Evolutionary conservation across 495 filamentous ascomycete species (phyloP).

Genomic region (Aspergillus coremiiformis): DNA sequence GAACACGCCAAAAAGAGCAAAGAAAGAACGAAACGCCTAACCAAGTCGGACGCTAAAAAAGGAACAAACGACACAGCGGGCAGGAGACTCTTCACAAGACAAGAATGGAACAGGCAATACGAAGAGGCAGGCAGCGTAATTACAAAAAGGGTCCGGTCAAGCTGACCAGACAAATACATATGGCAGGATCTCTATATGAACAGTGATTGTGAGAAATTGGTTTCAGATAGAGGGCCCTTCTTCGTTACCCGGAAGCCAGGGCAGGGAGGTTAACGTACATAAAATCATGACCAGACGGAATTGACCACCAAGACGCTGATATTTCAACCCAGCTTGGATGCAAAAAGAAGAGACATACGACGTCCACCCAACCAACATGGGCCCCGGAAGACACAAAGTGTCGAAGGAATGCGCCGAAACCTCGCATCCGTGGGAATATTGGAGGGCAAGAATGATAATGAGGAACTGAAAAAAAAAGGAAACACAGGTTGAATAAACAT

Average conservation of each 20-base stretch:
- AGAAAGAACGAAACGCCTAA: conserved; percentile 1
- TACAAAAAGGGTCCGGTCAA: conserved; percentile 29
- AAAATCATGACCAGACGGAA: conserved; percentile 60
- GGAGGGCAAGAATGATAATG: conserved; percentile 1
- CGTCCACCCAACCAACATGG: conserved; percentile 20
- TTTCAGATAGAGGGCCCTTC: conserved; percentile 46
- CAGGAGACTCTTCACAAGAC: conserved; percentile 4
- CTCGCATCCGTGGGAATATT: conserved; percentile 13
- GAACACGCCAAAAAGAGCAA: background rate
- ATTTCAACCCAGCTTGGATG: conserved; percentile 32
- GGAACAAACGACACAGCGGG: conserved; percentile 3
- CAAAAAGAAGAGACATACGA: conserved; percentile 30
- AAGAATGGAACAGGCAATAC: conserved; percentile 21
- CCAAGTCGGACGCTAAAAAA: background rate
- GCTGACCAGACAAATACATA: conserved; percentile 28
- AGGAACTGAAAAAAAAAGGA: conserved; percentile 14
- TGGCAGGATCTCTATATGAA: conserved; percentile 37
- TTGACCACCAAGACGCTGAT: conserved; percentile 43
- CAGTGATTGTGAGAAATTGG: conserved; percentile 46
- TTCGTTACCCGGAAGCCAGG: conserved; percentile 41
- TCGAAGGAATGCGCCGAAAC: conserved; percentile 31
- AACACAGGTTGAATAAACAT: conserved; percentile 17
- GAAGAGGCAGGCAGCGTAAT: conserved; percentile 27
- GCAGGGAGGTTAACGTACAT: conserved; percentile 75
- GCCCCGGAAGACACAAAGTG: conserved; percentile 27